Evolutionary conservation across 225 moss, liverwort and hornwort genomes (phyloP).

Genomic region (Sphagnum contortum): DNA sequence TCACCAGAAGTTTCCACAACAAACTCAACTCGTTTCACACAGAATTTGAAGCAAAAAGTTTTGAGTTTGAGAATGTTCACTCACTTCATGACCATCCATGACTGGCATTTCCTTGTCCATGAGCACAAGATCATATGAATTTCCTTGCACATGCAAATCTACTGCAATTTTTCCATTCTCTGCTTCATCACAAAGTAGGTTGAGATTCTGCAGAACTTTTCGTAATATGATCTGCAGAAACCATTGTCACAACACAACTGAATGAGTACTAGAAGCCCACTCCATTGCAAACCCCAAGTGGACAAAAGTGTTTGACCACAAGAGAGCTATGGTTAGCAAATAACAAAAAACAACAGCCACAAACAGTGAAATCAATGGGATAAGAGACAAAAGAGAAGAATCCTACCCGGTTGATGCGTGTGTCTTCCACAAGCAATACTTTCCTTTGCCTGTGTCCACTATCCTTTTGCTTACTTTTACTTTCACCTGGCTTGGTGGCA

Average conservation of each 20-base stretch:
- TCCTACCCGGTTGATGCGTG: constrained; percentile 60
- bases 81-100: constrained; percentile 64
- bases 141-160: constrained; percentile 51
- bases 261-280: neutral
- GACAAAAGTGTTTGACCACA: neutral
- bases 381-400: too few species aligned
- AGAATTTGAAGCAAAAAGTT: too few species aligned
- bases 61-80: too few species aligned
- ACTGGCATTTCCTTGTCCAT: constrained; percentile 91
- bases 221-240: constrained; percentile 53
- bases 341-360: neutral
- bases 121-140: constrained; percentile 59
- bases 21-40: too few species aligned
- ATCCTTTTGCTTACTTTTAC: constrained; percentile 3
- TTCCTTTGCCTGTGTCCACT: constrained; percentile 11
- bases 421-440: constrained; percentile 70
- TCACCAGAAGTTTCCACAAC: neutral
- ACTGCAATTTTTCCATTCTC: constrained; percentile 73
- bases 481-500: constrained; percentile 3
- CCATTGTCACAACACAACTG: neutral
- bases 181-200: constrained; percentile 61
- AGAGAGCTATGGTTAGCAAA: neutral
- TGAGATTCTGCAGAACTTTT: constrained; percentile 57
- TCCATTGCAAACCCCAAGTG: too few species aligned
- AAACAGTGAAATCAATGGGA: too few species aligned